Evolutionary conservation across 139 green algal genomes (phyloP), one percentile per base, ranked within the genome.

Genomic region (Micractinium sp.): DNA sequence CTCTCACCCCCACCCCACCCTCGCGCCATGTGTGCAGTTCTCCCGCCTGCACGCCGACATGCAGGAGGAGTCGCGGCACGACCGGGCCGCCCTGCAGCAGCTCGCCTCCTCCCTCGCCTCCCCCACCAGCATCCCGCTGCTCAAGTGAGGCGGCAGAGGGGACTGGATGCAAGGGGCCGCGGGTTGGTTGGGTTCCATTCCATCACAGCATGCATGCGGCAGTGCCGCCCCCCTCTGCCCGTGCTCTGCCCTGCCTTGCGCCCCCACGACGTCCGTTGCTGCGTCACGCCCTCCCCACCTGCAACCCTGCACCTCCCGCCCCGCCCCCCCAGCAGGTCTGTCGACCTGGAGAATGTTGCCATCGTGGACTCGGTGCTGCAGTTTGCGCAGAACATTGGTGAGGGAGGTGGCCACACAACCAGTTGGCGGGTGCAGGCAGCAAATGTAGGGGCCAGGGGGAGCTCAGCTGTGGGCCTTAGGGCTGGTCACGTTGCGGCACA

Each of bases 281-380:
- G 69, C 69, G 22, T 16, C 69, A 31, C 29, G 16, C 69, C 69
- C 69, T n/a, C 19, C 69, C 60, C 60, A 14, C 60, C 15, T 16
- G 15, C 60, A 67, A 14, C 60, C 60, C 60, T 16, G 60, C 63
- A 2, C 63, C 20, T 27, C 63, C 18, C 22, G 20, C 22, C 63
- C 63, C 63, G 2, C 63, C 1, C 25, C 5, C 35, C 39, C 25
- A 31, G 78, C 78, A 84, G 78, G 47, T 85, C 81, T 61, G 56
- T 85, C 14, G 81, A 85, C 81, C 56, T 85, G 33, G 81, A 85
- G 56, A 85, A 85, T 18, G 56, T 85, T n/a, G 56, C 53, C 56
- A 85, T 85, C 5, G 81, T 85, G 31, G 81, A 85, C 81, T 56
- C n/a, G 19, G 81, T 85, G 81, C 81, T 85, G 81, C 56, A 71